Evolutionary conservation across 495 filamentous ascomycete genomes (phyloP), one percentile per base, ranked within the genome.

Genomic region (Penicillium bialowiezense): DNA sequence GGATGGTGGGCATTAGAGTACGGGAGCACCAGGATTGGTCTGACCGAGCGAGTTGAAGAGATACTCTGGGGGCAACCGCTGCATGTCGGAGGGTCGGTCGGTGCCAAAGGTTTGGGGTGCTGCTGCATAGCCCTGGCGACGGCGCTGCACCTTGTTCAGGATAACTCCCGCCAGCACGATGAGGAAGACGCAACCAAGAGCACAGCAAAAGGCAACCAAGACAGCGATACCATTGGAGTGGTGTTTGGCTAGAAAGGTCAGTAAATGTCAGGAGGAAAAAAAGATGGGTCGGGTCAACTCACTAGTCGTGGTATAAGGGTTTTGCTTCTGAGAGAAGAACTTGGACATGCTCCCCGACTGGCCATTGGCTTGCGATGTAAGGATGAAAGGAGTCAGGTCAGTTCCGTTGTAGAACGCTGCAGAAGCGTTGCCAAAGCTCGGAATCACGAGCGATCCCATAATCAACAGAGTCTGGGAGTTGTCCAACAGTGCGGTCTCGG

Each of bases 151-250:
- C 45, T 90, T 85, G 63, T 96, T 91, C 24, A 90, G 73, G 46
- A 95, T 71, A 46, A 97, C 78, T 48, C 93, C 93, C 23, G 83
- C 79, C 18, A 89, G 80, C 46, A 99, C 91, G 40, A 99, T 82
- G 34, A 96, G 73, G 68, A 97, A 88, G 61, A 91, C 89, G 50
- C 91, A 80, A 39, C 77, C 91, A 7, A 97, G 81, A 0, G 93
- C 85, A 51, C 93, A 89, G 38, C 87, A 95, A 46, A 99, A 85
- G n/a, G 84, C 86, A 38, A 99, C 91, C 24, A 99, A 78, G 13
- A 97, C 88, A 24, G 97, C 79, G 53, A 95, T 91, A 29, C 89
- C 95, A 50, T 88, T 77, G 8, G 90, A 87, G 51, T 93, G 79
- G 62, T 81, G 76, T 50, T 72, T 64, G 52, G 68, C 81, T 78